These are phyloP conservation scores for Cyclospora cayetanensis DNA, from an alignment of 169 alveolate genomes.

Conservation along the genomic window DNA sequence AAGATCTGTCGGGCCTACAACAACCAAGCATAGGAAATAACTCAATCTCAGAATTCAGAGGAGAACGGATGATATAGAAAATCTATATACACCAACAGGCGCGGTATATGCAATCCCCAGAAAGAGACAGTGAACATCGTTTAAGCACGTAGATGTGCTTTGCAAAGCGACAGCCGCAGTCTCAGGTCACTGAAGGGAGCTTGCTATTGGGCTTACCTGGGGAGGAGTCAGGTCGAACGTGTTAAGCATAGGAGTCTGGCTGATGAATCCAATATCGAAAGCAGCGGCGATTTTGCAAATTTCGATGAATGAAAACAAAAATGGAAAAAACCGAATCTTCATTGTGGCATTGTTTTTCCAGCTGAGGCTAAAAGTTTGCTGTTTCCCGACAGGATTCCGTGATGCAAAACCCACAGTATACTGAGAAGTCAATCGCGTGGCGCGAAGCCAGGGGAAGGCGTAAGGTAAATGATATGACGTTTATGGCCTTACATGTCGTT, in stretches of 20 bases:
- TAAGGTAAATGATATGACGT: too few relatives aligned
- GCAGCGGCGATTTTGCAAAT: neutral
- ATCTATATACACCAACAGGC: neutral
- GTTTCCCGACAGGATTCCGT: too few relatives aligned
- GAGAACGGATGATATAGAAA: too few relatives aligned
- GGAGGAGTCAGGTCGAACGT: conserved; percentile 47
- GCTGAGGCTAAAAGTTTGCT: too few relatives aligned
- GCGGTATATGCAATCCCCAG: neutral
- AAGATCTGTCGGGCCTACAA: conserved; percentile 68
- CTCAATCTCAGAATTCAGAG: neutral
- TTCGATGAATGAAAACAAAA: neutral
- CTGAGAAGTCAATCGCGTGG: too few relatives aligned
- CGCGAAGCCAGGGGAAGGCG: too few relatives aligned
- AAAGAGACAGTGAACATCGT: neutral
- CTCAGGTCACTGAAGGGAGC: neutral
- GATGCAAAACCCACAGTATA: too few relatives aligned
- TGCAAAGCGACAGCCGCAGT: neutral
- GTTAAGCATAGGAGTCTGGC: neutral
- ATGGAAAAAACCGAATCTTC: neutral
- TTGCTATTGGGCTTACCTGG: neutral
- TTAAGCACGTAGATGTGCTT: neutral
- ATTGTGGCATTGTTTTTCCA: neutral
- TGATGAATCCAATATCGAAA: neutral
- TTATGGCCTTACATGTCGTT: too few relatives aligned
- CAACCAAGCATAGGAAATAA: neutral